Conservation (phyloP, 495 filamentous ascomycete genomes). For the Aspergillus saccharolyticus region DNA sequence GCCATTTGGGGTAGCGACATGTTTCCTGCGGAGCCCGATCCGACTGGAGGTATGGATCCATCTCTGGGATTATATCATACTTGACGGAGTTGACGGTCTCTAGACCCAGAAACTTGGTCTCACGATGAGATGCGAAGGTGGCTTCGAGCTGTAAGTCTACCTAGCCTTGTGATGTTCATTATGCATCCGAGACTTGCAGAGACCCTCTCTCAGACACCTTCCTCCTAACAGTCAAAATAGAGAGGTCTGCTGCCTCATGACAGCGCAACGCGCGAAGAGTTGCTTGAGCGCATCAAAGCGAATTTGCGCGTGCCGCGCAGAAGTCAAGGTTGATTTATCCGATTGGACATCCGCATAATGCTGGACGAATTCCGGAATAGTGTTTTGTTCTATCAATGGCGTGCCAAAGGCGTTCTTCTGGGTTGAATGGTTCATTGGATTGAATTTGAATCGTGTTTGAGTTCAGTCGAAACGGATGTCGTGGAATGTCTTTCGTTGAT, state of each 20-base stretch:
- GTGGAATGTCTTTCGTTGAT: not conserved
- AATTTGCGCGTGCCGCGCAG: slow-evolving; percentile 58
- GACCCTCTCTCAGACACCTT: slow-evolving; percentile 8
- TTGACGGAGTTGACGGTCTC: slow-evolving; percentile 12
- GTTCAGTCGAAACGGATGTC: not conserved
- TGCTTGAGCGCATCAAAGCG: slow-evolving; percentile 73
- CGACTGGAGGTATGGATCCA: slow-evolving; percentile 57
- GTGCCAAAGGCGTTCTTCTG: not conserved
- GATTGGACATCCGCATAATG: not conserved
- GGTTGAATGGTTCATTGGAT: not conserved
- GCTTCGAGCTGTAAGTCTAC: slow-evolving; percentile 66
- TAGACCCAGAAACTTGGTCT: slow-evolving; percentile 69
- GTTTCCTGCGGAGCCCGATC: slow-evolving; percentile 67
- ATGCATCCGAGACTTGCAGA: no score
- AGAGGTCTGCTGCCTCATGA: slow-evolving; percentile 65
- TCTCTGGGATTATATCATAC: not conserved
- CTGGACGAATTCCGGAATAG: not conserved
- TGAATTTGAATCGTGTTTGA: not conserved
- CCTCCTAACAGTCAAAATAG: slow-evolving; percentile 38
- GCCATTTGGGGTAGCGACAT: slow-evolving; percentile 78
- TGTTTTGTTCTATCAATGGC: not conserved
- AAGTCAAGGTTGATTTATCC: slow-evolving; percentile 11
- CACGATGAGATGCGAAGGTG: slow-evolving; percentile 66
- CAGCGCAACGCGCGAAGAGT: slow-evolving; percentile 64
- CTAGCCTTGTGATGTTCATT: no score